Evolutionary conservation across 2,329 filamentous ascomycete genomes (phyloP), one percentile per base, ranked within the genome.

Genomic region (Pestalotiopsis sp.): DNA sequence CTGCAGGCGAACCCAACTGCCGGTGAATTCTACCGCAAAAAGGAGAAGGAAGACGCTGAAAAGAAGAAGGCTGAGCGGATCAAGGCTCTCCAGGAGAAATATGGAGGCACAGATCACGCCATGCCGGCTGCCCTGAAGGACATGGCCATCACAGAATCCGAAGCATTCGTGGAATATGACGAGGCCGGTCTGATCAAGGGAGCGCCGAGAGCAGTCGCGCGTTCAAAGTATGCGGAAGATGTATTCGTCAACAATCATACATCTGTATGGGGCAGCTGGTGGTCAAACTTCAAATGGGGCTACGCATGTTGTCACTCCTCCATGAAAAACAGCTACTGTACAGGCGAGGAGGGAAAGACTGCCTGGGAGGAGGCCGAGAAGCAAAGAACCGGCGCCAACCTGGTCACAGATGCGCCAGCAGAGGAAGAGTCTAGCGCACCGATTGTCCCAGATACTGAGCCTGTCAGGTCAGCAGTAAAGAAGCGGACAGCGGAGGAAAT

Each of bases 271-370:
- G 96, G 96, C 63, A 97, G 94, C 76, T 99, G 96, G 96, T 99
- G 96, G 96, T 89, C 90, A 66, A 91, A 93, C 77, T 98, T 98
- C 82, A 89, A 92, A 80, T 99, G 96, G 96, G 96, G 96, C 1
- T 99, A 97, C 80, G 89, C 93, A 25, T 99, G 96, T 80, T 99
- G 96, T 83, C 94, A 97, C 79, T 97, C 94, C 0, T 91, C 90
- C 25, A 89, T 97, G 71, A 98, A 97, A 82, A 98, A 99, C 81
- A 97, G 94, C 76, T 99, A 98, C 77, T 99, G 96, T 80, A 98
- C 95, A 0, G 96, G 96, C 31, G 93, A 96, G 70, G 93, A 93
- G 69, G 96, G 96, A 45, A 97, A 90, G 79, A 83, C 83, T 70
- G 95, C 94, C 1, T 94, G 93, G 80, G 91, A 95, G 74, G 91